phyloP scores from a whole-genome alignment of 1,139 yeast genomes.

The Pichia sp. region DNA sequence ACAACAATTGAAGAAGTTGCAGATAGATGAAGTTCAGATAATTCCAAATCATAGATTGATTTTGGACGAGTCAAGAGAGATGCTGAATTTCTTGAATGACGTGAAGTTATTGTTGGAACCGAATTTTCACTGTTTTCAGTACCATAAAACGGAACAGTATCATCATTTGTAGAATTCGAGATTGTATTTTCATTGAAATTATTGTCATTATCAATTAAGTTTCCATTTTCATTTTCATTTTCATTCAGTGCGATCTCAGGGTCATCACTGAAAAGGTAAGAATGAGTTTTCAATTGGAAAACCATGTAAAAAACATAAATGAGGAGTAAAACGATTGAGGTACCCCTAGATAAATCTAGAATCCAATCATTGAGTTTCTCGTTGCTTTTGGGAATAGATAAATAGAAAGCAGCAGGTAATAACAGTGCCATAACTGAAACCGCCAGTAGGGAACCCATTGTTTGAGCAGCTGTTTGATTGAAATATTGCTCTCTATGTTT shows the following conservation, averaged over 20 bases:
- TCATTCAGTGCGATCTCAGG: neutral
- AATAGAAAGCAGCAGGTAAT: conserved; percentile 94
- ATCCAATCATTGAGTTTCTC: conserved; percentile 42
- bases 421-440: conserved; percentile 81
- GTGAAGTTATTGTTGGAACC: conserved; percentile 3
- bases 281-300: conserved; percentile 88
- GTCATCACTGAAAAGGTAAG: conserved; percentile 44
- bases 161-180: conserved; percentile 13
- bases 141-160: conserved; percentile 4
- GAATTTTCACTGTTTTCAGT: neutral
- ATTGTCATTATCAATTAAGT: conserved; percentile 8
- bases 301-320: conserved; percentile 72
- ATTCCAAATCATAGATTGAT: conserved; percentile 22
- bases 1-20: conserved; percentile 38
- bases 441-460: conserved; percentile 91
- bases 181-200: conserved; percentile 9
- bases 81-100: conserved; percentile 13
- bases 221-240: neutral
- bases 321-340: conserved; percentile 68
- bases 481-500: conserved; percentile 80
- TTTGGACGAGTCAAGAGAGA: conserved; percentile 24
- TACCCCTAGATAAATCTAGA: conserved; percentile 75
- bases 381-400: conserved; percentile 54
- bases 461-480: conserved; percentile 95
- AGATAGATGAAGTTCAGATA: conserved; percentile 32